phyloP scores from a whole-genome alignment of 169 alveolate genomes.

The Eimeria maxima region DNA sequence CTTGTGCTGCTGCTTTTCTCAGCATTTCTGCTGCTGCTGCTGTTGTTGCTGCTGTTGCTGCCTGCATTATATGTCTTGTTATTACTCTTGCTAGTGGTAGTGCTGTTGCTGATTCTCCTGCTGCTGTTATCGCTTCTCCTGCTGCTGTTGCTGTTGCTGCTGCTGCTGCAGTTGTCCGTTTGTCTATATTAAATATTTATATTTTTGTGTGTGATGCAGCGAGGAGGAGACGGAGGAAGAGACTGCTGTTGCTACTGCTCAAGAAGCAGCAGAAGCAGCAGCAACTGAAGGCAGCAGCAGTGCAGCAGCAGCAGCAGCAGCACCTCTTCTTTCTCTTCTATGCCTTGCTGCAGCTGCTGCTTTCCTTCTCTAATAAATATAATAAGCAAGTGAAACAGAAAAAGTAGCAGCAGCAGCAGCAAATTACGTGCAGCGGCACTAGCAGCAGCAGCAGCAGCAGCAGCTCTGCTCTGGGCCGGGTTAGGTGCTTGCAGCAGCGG shows the following conservation, averaged over 20 bases:
- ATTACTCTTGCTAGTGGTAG: background rate
- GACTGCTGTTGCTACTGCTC: background rate
- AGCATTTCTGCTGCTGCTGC: no score
- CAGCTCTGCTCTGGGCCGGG: background rate
- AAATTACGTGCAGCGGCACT: background rate
- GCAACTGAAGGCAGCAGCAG: background rate
- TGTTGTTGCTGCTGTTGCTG: background rate
- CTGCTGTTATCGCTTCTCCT: no score
- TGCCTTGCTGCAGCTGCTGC: conserved; percentile 29
- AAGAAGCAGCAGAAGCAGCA: background rate
- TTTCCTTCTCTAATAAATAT: background rate
- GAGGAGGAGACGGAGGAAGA: background rate
- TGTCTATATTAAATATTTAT: background rate
- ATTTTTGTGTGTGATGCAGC: background rate
- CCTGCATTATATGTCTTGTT: no score
- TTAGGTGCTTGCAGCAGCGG: background rate
- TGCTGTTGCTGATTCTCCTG: no score
- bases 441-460: conserved; percentile 27
- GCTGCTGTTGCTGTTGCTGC: no score
- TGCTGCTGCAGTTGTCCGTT: background rate
- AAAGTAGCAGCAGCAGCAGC: background rate
- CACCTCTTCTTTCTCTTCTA: background rate
- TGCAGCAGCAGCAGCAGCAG: background rate
- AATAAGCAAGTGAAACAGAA: background rate
- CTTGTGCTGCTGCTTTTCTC: no score